Percentiles rank a stretch among this genome's conserved stretches.
These are phyloP conservation scores for Ascochyta clinopodiicola DNA, from an alignment of 2,329 filamentous ascomycete species.

Conservation along the genomic window DNA sequence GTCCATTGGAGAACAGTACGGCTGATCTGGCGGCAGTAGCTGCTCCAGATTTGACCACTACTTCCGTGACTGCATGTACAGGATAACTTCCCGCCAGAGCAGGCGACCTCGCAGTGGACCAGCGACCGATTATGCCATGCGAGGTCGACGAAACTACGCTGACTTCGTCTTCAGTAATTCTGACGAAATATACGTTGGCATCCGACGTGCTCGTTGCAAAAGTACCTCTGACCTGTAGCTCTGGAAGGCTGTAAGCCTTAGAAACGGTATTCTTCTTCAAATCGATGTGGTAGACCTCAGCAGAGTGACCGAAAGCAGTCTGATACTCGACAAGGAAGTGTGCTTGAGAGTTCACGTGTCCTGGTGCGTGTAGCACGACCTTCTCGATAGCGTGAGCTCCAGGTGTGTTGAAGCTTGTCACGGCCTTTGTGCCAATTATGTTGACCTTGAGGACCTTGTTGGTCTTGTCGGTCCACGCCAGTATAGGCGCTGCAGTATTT, in stretches of 20 bases:
- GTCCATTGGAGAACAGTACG: slow-evolving; percentile 67
- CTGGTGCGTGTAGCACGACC: slow-evolving; percentile 74
- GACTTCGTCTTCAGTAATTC: slow-evolving; percentile 77
- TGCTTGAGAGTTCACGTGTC: slow-evolving; percentile 71
- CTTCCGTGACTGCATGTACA: slow-evolving; percentile 78
- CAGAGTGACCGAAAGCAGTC: slow-evolving; percentile 74
- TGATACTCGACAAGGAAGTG: slow-evolving; percentile 87
- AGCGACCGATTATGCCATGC: slow-evolving; percentile 76
- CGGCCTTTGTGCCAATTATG: slow-evolving; percentile 62
- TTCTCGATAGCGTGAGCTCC: slow-evolving; percentile 54
- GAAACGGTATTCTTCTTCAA: slow-evolving; percentile 70
- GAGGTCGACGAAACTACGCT: slow-evolving; percentile 77
- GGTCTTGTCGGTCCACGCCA: slow-evolving; percentile 74
- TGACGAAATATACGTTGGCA: slow-evolving; percentile 87
- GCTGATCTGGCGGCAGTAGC: slow-evolving; percentile 81
- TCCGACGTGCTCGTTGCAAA: slow-evolving; percentile 80
- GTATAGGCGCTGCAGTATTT: slow-evolving; percentile 75
- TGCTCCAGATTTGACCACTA: slow-evolving; percentile 72
- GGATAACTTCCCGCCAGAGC: slow-evolving; percentile 49
- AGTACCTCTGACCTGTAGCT: slow-evolving; percentile 71
- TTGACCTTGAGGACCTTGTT: slow-evolving; percentile 72
- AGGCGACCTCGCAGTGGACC: slow-evolving; percentile 63
- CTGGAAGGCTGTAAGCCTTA: slow-evolving; percentile 83
- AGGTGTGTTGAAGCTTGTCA: slow-evolving; percentile 54
- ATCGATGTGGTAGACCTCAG: slow-evolving; percentile 85